Conservation (phyloP, 495 filamentous ascomycete genomes). For the Penicillium turbatum region DNA sequence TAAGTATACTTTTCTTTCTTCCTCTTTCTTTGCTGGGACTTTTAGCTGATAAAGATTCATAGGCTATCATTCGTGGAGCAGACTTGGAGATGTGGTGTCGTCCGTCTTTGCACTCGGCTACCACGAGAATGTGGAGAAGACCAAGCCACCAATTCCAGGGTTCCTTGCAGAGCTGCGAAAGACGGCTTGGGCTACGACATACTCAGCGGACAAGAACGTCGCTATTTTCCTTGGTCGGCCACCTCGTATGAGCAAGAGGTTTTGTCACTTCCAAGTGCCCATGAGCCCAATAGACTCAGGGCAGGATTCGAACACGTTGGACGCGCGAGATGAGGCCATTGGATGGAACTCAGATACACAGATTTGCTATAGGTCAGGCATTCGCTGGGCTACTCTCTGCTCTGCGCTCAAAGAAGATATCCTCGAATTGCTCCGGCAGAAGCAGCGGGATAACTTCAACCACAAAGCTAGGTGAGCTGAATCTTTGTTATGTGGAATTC, state of each 20-base stretch:
- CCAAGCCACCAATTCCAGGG: conserved; percentile 23
- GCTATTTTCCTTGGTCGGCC: conserved; percentile 43
- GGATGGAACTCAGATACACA: not conserved
- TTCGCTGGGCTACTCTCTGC: conserved; percentile 38
- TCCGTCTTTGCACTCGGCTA: conserved; percentile 43
- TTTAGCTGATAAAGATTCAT: not conserved
- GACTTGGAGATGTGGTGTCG: conserved; percentile 38
- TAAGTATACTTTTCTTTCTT: conserved; percentile 11
- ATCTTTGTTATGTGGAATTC: not conserved
- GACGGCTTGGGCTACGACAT: conserved; percentile 36
- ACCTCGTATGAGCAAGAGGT: conserved; percentile 39
- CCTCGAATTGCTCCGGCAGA: conserved; percentile 33
- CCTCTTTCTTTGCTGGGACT: not conserved
- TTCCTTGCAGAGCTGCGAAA: conserved; percentile 38
- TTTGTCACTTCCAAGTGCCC: conserved; percentile 39
- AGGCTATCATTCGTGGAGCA: conserved; percentile 44
- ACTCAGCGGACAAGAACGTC: conserved; percentile 43
- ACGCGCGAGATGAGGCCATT: conserved; percentile 2
- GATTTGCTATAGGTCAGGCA: conserved; percentile 30
- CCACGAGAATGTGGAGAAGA: conserved; percentile 37
- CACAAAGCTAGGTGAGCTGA: conserved; percentile 19
- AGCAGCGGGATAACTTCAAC: conserved; percentile 17
- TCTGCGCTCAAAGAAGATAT: conserved; percentile 39
- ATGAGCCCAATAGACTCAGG: conserved; percentile 7
- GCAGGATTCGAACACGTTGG: conserved; percentile 6